Conservation (phyloP, 2,329 filamentous ascomycete genomes). For the Botrytis porri region DNA sequence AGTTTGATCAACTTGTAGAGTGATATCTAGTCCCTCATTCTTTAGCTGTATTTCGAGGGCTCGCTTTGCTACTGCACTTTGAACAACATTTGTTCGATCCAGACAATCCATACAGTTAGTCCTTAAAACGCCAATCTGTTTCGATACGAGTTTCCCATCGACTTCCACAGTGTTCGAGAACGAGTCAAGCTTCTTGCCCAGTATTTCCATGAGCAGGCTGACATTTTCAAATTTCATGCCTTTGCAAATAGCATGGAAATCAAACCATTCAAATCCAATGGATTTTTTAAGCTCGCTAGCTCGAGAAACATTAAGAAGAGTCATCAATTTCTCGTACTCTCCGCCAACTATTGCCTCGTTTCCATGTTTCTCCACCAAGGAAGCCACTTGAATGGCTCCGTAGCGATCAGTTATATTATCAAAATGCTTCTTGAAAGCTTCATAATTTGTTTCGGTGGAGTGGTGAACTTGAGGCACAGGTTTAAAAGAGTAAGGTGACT, state of each 20-base stretch:
- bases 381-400: constrained; percentile 73
- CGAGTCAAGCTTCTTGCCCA: constrained; percentile 64
- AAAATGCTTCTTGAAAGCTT: constrained; percentile 79
- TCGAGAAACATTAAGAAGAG: constrained; percentile 62
- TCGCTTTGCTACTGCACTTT: constrained; percentile 83
- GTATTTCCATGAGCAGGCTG: constrained; percentile 67
- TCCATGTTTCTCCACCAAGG: constrained; percentile 84
- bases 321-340: constrained; percentile 68
- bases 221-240: constrained; percentile 99
- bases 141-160: constrained; percentile 44
- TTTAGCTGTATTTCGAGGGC: constrained; percentile 78
- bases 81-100: constrained; percentile 92
- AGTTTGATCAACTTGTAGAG: constrained; percentile 70
- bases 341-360: constrained; percentile 77
- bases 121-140: constrained; percentile 74
- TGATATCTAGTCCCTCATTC: constrained; percentile 71
- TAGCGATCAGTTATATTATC: constrained; percentile 66
- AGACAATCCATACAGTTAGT: constrained; percentile 99
- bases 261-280: constrained; percentile 89
- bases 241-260: constrained; percentile 87
- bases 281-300: constrained; percentile 39
- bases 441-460: constrained; percentile 72
- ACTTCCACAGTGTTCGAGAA: constrained; percentile 67
- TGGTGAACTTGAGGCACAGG: constrained; percentile 80
- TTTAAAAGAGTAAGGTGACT: constrained; percentile 90